A percentile compares a stretch with the other conserved stretches of the same genome.
Conservation (phyloP, 306 rosid species). For the Macrotyloma uniflorum region DNA sequence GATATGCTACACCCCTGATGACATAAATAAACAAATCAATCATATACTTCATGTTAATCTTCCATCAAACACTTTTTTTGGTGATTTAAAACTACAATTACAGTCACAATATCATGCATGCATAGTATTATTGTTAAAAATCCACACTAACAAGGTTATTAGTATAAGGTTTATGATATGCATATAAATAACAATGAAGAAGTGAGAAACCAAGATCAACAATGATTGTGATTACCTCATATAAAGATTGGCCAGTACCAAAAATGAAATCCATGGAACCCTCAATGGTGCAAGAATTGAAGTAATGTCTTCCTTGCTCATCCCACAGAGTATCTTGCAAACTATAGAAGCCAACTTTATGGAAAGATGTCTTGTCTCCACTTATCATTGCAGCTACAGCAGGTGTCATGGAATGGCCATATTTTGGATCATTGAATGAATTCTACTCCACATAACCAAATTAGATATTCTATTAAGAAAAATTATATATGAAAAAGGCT, state of each 20-base stretch:
- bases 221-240: slow-evolving; percentile 49
- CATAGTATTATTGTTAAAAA: too few species aligned
- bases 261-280: slow-evolving; percentile 91
- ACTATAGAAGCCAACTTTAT: slow-evolving; percentile 64
- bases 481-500: too few species aligned
- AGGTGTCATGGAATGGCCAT: slow-evolving; percentile 17
- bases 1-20: slow-evolving; percentile 60
- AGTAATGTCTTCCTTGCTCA: slow-evolving; percentile 70
- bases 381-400: slow-evolving; percentile 73
- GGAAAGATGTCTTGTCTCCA: slow-evolving; percentile 61
- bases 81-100: too few species aligned
- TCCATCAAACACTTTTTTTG: too few species aligned
- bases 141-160: too few species aligned
- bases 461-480: too few species aligned
- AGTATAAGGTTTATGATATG: too few species aligned
- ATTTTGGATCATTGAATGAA: slow-evolving; percentile 53
- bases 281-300: slow-evolving; percentile 60
- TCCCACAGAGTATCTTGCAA: slow-evolving; percentile 95
- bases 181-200: too few species aligned
- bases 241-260: slow-evolving; percentile 75
- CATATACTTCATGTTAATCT: too few species aligned
- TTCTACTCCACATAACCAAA: too few species aligned
- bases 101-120: too few species aligned
- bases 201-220: neutral
- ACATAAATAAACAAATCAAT: neutral